Base-by-base conservation (phyloP, 371 early-diverging fungal genomes). In the Mucor saturninus region DNA sequence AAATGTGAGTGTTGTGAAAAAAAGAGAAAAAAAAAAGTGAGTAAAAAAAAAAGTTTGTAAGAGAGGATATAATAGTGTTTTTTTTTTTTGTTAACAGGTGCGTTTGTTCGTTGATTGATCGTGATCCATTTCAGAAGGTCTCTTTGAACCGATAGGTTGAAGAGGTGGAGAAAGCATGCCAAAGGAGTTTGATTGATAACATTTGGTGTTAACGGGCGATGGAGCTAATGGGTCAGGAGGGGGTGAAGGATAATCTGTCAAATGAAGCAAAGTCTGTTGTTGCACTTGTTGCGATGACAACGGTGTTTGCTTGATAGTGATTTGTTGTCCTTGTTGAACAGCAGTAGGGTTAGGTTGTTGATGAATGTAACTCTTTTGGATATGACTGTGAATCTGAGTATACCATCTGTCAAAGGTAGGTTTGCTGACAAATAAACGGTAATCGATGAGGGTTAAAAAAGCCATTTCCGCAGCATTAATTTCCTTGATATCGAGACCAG, bases 391-490 rank as follows among this genome's bases (percentile, higher is more conserved):
- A 43, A 90, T 56, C 37, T 87, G 77, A 3, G 83, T 79, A 61
- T 86, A 86, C 86, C 91, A 90, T 66, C 78, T 79, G 63, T 86
- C 86, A 63, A 91, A 90, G 0, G 86, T 83, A 6, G 75, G 69
- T 50, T 81, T 83, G 39, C 83, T 85, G 13, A 90, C 83, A 65
- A 82, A 81, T 14, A 91, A 80, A 53, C 81, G 76, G 65, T 91
- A 90, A 71, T 91, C 86, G 46, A 91, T 86, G 69, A 89, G 72
- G 46, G 84, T 73, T 32, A 91, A 61, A 69, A 91, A 91, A 15
- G 83, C 88, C 61, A 86, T 73, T 78, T 91, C 91, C 65, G 91
- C 85, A 40, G 84, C 84, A 74, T 87, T 87, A 71, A 93, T 86
- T 76, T 93, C 89, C 13, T 76, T 56, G 14, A 89, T 74, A 28